phyloP scores from a whole-genome alignment of 2,329 filamentous ascomycete genomes.

The Onygenales sp. region DNA sequence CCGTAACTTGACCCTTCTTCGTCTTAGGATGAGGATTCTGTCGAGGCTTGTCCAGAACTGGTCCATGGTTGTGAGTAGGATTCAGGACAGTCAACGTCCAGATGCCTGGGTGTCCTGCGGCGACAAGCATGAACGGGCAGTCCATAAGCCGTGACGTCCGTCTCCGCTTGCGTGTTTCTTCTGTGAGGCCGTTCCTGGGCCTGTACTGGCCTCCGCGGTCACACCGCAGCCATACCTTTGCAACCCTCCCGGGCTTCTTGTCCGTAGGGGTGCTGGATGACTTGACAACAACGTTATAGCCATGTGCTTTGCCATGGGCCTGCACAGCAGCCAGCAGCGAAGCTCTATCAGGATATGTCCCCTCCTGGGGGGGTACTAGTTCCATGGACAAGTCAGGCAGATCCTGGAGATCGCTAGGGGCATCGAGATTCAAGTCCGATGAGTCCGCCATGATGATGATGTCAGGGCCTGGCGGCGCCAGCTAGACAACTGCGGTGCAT shows the following conservation, averaged over 20 bases:
- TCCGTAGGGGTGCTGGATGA: constrained; percentile 37
- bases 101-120: constrained; percentile 34
- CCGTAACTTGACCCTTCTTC: constrained; percentile 34
- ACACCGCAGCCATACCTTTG: constrained; percentile 37
- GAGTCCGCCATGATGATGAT: constrained; percentile 30
- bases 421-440: constrained; percentile 34
- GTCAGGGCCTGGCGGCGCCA: neutral
- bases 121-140: constrained; percentile 36
- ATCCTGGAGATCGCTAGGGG: constrained; percentile 36
- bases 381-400: constrained; percentile 35
- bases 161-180: constrained; percentile 35
- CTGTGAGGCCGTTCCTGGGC: constrained; percentile 35
- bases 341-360: constrained; percentile 34
- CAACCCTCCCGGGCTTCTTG: constrained; percentile 35
- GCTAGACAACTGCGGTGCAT: constrained; percentile 1
- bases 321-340: constrained; percentile 32
- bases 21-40: constrained; percentile 32
- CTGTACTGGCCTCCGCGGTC: constrained; percentile 37
- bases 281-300: constrained; percentile 37
- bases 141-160: constrained; percentile 36
- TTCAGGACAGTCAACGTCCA: constrained; percentile 35
- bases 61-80: constrained; percentile 34
- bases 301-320: constrained; percentile 32
- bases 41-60: constrained; percentile 31
- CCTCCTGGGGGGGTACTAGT: constrained; percentile 32